Percentiles rank a stretch among this genome's conserved stretches.
Evolutionary conservation across 768 basidiomycete genomes (phyloP).

Genomic region (Tylopilus felleus): DNA sequence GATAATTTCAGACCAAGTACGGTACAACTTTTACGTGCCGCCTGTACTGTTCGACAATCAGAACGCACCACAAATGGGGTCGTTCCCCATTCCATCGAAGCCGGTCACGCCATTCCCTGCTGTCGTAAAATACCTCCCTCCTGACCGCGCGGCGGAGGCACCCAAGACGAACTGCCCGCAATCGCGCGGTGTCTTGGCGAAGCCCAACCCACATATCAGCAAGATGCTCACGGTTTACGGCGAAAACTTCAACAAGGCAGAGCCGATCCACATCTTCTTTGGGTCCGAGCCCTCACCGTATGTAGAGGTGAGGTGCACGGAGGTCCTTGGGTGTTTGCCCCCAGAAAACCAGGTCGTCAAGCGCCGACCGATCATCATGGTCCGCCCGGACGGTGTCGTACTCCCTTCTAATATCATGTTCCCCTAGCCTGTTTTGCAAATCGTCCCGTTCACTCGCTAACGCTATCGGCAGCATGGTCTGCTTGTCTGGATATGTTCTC

Average conservation of each 20-base stretch:
- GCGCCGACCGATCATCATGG: constrained; percentile 76
- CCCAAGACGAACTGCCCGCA: constrained; percentile 69
- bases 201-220: constrained; percentile 72
- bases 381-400: constrained; percentile 82
- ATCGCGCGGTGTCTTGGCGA: constrained; percentile 65
- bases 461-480: constrained; percentile 30
- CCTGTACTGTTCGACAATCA: constrained; percentile 80
- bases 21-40: constrained; percentile 92
- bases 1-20: constrained; percentile 66
- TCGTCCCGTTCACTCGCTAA: constrained; percentile 17
- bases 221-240: constrained; percentile 87
- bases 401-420: constrained; percentile 82
- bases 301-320: constrained; percentile 83
- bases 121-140: constrained; percentile 88
- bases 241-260: constrained; percentile 82
- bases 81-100: constrained; percentile 77
- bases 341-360: constrained; percentile 64
- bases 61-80: constrained; percentile 63
- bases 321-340: constrained; percentile 79
- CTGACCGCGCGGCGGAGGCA: constrained; percentile 80
- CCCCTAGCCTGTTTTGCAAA: constrained; percentile 47
- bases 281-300: constrained; percentile 84
- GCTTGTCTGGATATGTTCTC: constrained; percentile 19
- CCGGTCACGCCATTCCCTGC: constrained; percentile 83
- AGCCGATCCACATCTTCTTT: constrained; percentile 82